These are phyloP conservation scores for Agastache rugosa DNA, from an alignment of 257 asterid species.

Conservation along the genomic window DNA sequence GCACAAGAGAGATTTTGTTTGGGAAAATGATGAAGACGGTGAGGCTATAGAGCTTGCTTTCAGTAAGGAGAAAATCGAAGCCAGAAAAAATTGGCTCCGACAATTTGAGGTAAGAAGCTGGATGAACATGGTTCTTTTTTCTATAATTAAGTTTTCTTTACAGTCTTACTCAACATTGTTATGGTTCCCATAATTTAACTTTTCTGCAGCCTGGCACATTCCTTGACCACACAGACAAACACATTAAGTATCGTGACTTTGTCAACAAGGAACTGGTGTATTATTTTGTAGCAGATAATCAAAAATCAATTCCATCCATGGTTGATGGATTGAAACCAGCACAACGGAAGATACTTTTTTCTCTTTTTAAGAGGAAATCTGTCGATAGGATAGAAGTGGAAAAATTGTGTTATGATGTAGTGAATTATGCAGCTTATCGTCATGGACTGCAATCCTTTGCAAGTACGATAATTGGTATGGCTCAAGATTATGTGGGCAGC, in stretches of 20 bases:
- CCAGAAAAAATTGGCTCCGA: too few species aligned
- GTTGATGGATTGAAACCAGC: conserved; percentile 99
- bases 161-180: not conserved
- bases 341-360: conserved; percentile 91
- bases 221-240: conserved; percentile 76
- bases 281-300: conserved; percentile 92
- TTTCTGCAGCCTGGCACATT: conserved; percentile 86
- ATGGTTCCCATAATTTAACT: not conserved
- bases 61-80: too few species aligned
- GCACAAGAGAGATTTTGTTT: too few species aligned
- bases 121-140: too few species aligned
- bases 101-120: too few species aligned
- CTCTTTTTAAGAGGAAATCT: conserved; percentile 89
- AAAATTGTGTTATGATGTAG: conserved; percentile 94
- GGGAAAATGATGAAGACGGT: too few species aligned
- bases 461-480: too few species aligned
- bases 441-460: conserved; percentile 97
- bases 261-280: conserved; percentile 94
- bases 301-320: conserved; percentile 98
- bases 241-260: conserved; percentile 80
- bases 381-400: conserved; percentile 85
- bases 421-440: conserved; percentile 97
- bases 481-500: too few species aligned
- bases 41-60: too few species aligned
- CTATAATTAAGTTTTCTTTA: too few species aligned